Percentiles rank a stretch among this genome's conserved stretches.
Evolutionary conservation across 257 asterid species (phyloP).

Genomic region (Capsicum pubescens): DNA sequence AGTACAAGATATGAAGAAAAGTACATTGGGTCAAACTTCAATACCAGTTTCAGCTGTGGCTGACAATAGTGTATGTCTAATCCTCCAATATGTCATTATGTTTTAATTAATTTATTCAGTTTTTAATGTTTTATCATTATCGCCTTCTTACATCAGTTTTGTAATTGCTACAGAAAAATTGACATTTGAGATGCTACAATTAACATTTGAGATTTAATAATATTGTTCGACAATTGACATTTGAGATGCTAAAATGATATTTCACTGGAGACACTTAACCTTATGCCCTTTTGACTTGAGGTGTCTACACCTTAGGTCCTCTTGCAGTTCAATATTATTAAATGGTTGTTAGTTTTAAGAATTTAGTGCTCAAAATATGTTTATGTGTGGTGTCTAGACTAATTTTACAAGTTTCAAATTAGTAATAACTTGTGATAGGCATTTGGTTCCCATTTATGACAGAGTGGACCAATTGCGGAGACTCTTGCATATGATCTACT

Average conservation of each 20-base stretch:
- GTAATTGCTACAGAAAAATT: conserved; percentile 41
- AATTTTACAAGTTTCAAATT: not conserved
- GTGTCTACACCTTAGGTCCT: not conserved
- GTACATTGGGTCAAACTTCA: conserved; percentile 69
- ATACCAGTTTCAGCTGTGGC: conserved; percentile 73
- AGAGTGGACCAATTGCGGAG: conserved; percentile 95
- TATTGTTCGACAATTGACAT: not conserved
- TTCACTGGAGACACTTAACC: not conserved
- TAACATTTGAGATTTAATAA: not conserved
- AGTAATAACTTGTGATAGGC: not conserved
- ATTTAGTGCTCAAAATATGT: not conserved
- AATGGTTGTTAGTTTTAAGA: not conserved
- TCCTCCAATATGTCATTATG: conserved; percentile 13
- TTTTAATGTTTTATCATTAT: conserved; percentile 29
- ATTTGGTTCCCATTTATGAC: conserved; percentile 29
- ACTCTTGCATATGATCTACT: conserved; percentile 88
- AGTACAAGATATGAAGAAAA: conserved; percentile 76
- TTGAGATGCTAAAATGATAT: not conserved
- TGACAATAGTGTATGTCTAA: conserved; percentile 74
- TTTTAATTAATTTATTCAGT: not conserved
- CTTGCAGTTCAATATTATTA: not conserved
- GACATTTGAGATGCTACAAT: no score
- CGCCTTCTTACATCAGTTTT: conserved; percentile 26
- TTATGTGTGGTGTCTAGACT: not conserved
- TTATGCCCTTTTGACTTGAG: not conserved